These are phyloP conservation scores for Rhodotorula graminis DNA, from an alignment of 768 basidiomycete species.

Conservation along the genomic window DNA sequence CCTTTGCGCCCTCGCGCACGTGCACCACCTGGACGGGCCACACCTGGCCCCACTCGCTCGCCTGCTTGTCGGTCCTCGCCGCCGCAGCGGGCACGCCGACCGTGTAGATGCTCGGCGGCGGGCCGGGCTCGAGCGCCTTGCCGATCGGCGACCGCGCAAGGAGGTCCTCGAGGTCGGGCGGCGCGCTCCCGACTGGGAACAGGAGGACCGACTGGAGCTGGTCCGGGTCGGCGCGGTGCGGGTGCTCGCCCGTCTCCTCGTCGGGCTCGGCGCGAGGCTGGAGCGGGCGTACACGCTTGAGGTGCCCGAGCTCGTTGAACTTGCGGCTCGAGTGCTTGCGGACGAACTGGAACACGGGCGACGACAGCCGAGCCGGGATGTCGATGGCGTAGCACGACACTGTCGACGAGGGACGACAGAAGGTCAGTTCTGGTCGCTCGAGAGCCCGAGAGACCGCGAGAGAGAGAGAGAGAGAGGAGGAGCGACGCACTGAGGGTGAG, in stretches of 20 bases:
- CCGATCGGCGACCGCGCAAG: slow-evolving; percentile 18
- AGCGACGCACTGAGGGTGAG: slow-evolving; percentile 21
- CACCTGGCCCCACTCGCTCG: slow-evolving; percentile 47
- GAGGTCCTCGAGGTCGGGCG: slow-evolving; percentile 10
- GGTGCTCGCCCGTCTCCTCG: background rate
- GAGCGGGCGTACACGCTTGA: slow-evolving; percentile 34
- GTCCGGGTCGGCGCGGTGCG: slow-evolving; percentile 3
- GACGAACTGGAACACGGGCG: slow-evolving; percentile 26
- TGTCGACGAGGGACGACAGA: background rate
- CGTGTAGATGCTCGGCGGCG: slow-evolving; percentile 12
- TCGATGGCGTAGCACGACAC: slow-evolving; percentile 32
- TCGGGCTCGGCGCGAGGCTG: background rate
- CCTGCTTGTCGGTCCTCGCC: slow-evolving; percentile 52
- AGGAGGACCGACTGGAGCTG: slow-evolving; percentile 21
- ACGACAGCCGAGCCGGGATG: slow-evolving; percentile 16
- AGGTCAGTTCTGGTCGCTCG: too few relatives aligned
- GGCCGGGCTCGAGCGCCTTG: background rate
- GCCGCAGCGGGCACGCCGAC: slow-evolving; percentile 57
- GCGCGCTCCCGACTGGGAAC: slow-evolving; percentile 25
- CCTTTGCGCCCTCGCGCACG: slow-evolving; percentile 51
- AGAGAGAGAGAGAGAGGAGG: too few relatives aligned
- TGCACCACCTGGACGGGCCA: slow-evolving; percentile 68
- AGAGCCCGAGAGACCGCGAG: too few relatives aligned
- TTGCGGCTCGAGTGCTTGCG: slow-evolving; percentile 22
- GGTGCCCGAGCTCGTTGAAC: slow-evolving; percentile 30